phyloP scores from a whole-genome alignment of 2,329 filamentous ascomycete genomes.

The Knoxdaviesia capensis region DNA sequence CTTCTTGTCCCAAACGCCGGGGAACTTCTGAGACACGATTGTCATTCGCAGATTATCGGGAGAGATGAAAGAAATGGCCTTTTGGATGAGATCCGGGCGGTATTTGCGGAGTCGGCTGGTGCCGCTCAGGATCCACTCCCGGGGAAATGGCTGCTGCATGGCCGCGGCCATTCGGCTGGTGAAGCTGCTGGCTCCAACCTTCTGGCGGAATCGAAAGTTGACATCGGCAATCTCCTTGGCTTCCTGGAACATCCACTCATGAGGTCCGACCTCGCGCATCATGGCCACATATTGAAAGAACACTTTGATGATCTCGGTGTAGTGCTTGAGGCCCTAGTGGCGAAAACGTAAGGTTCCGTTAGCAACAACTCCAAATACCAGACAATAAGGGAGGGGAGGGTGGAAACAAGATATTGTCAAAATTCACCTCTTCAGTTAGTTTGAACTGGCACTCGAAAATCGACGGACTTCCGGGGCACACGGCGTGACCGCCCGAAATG shows the following conservation, averaged over 20 bases:
- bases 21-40: conserved; percentile 65
- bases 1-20: conserved; percentile 66
- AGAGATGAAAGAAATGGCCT: conserved; percentile 51
- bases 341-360: conserved; percentile 3
- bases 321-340: conserved; percentile 46
- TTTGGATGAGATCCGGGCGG: conserved; percentile 53
- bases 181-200: conserved; percentile 74
- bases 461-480: conserved; percentile 59
- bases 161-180: conserved; percentile 66
- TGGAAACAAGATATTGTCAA: neutral
- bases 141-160: conserved; percentile 80
- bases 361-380: conserved; percentile 1
- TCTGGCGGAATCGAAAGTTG: conserved; percentile 88
- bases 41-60: conserved; percentile 82
- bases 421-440: conserved; percentile 55
- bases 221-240: conserved; percentile 80
- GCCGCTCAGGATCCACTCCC: conserved; percentile 75
- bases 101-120: conserved; percentile 60
- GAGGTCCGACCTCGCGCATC: conserved; percentile 57
- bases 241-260: conserved; percentile 89
- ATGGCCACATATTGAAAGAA: conserved; percentile 86
- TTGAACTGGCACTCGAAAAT: conserved; percentile 65
- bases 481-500: conserved; percentile 51
- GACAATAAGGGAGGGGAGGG: neutral
- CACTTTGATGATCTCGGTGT: conserved; percentile 62